Percentiles rank a stretch among this genome's conserved stretches.
phyloP scores from a whole-genome alignment of 345 rosid genomes.

The Bruguiera gymnorhiza region DNA sequence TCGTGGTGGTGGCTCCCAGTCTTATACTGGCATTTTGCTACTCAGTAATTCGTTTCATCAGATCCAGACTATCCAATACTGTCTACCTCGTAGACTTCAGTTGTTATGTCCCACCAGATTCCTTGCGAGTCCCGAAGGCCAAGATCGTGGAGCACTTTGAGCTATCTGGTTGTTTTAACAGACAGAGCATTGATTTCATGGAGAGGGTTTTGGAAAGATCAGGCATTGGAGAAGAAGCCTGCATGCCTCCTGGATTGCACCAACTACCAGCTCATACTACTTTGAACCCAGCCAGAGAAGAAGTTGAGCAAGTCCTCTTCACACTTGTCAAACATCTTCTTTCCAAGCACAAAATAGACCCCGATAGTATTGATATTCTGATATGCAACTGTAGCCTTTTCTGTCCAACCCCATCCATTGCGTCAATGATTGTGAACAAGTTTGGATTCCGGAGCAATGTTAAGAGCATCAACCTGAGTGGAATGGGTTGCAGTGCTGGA shows the following conservation, averaged over 20 bases:
- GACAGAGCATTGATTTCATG: slow-evolving; percentile 44
- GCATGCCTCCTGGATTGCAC: slow-evolving; percentile 38
- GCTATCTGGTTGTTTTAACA: slow-evolving; percentile 9
- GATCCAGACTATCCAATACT: slow-evolving; percentile 7
- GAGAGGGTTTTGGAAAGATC: slow-evolving; percentile 45
- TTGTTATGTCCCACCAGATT: slow-evolving; percentile 48
- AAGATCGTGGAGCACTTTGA: slow-evolving; percentile 42
- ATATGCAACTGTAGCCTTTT: slow-evolving; percentile 70
- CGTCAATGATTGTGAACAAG: slow-evolving; percentile 44
- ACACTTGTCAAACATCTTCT: slow-evolving; percentile 46
- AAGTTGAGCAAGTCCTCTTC: slow-evolving; percentile 47
- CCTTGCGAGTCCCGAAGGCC: slow-evolving; percentile 35
- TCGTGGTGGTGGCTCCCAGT: slow-evolving; percentile 16
- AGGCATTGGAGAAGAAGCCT: slow-evolving; percentile 58
- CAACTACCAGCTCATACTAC: slow-evolving; percentile 37
- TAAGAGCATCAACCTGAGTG: slow-evolving; percentile 53
- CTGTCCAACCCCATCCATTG: slow-evolving; percentile 65
- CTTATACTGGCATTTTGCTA: slow-evolving; percentile 18
- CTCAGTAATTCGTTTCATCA: slow-evolving; percentile 18
- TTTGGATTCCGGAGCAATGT: slow-evolving; percentile 51
- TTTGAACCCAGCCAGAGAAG: slow-evolving; percentile 30
- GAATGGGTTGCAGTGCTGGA: slow-evolving; percentile 69
- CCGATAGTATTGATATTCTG: slow-evolving; percentile 52
- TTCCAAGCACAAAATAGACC: slow-evolving; percentile 41
- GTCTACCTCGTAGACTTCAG: slow-evolving; percentile 57